Conservation (phyloP, 306 rosid species). For the Vigna mungo region DNA sequence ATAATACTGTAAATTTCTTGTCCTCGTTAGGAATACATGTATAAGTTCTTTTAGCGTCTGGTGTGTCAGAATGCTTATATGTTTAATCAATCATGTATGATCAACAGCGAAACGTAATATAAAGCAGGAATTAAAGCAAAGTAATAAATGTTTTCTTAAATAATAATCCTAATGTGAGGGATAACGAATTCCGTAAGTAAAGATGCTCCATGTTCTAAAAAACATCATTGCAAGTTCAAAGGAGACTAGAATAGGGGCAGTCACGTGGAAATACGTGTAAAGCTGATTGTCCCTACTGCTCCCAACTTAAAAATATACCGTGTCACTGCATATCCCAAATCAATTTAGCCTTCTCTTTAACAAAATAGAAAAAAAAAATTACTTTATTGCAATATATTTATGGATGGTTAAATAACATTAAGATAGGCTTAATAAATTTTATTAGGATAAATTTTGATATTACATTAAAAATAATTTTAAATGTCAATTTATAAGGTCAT, state of each 20-base stretch:
- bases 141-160: background rate
- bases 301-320: constrained; percentile 7
- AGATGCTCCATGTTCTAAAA: constrained; percentile 46
- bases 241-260: constrained; percentile 50
- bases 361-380: background rate
- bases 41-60: too few relatives aligned
- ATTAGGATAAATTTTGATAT: too few relatives aligned
- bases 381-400: too few relatives aligned
- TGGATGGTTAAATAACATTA: too few relatives aligned
- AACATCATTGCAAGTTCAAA: constrained; percentile 57
- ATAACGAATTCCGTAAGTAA: background rate
- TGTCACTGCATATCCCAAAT: constrained; percentile 35
- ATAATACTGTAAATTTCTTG: background rate
- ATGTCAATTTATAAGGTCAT: too few relatives aligned
- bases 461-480: too few relatives aligned
- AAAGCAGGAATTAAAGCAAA: background rate
- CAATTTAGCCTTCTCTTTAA: too few relatives aligned
- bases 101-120: too few relatives aligned
- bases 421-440: too few relatives aligned
- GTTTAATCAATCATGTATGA: too few relatives aligned
- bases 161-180: background rate
- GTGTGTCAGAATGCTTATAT: too few relatives aligned
- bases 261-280: constrained; percentile 69
- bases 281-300: constrained; percentile 59
- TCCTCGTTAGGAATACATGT: background rate